These are phyloP conservation scores for Oryza glumipatula DNA, from an alignment of 176 grass and related monocot species.

Conservation along the genomic window DNA sequence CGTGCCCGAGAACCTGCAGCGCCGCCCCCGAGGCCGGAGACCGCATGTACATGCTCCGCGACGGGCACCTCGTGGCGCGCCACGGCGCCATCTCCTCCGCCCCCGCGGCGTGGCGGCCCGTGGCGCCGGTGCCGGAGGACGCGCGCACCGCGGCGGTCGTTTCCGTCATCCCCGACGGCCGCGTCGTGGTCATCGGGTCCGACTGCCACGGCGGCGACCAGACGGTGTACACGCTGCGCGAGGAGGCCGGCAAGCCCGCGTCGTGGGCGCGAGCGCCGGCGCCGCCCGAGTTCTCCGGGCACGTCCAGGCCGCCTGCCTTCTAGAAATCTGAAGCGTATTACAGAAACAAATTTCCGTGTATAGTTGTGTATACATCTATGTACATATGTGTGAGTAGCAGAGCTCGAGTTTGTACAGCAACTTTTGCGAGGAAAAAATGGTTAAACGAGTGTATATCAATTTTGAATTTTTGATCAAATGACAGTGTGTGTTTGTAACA, in stretches of 20 bases:
- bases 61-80: slow-evolving; percentile 52
- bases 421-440: neutral
- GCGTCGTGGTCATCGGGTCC: slow-evolving; percentile 64
- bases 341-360: neutral
- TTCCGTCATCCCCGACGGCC: slow-evolving; percentile 28
- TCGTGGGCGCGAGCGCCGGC: slow-evolving; percentile 47
- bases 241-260: slow-evolving; percentile 45
- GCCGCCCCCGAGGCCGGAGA: slow-evolving; percentile 10
- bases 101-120: slow-evolving; percentile 41
- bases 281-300: slow-evolving; percentile 65
- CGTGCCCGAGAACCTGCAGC: slow-evolving; percentile 61
- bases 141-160: slow-evolving; percentile 47
- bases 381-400: neutral
- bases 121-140: slow-evolving; percentile 68
- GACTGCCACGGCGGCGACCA: slow-evolving; percentile 62
- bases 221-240: slow-evolving; percentile 50
- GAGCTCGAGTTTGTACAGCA: neutral
- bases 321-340: slow-evolving; percentile 54
- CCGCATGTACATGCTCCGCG: slow-evolving; percentile 65
- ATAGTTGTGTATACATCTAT: neutral
- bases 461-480: neutral
- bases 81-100: slow-evolving; percentile 12
- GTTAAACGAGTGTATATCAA: neutral
- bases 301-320: slow-evolving; percentile 70
- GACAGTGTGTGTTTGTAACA: neutral